phyloP scores from a whole-genome alignment of 2,329 filamentous ascomycete species.

The Aspergillus luchuensis region DNA sequence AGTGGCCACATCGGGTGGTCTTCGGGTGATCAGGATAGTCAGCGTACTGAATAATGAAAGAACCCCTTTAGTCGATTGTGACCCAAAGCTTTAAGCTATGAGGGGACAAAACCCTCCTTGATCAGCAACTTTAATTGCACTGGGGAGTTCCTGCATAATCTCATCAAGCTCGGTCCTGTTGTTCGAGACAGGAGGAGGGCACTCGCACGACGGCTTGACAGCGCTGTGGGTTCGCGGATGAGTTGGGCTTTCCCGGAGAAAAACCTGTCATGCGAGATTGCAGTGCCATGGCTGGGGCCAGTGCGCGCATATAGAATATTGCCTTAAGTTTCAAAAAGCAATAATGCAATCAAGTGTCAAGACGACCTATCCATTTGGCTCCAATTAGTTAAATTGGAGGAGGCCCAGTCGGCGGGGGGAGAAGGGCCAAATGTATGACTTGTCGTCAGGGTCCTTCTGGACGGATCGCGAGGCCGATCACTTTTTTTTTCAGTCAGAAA shows the following conservation, averaged over 20 bases:
- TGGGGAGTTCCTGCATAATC: slow-evolving; percentile 23
- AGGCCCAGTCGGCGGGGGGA: background rate
- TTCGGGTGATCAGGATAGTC: slow-evolving; percentile 5
- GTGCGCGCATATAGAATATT: slow-evolving; percentile 8
- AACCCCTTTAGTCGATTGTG: slow-evolving; percentile 2
- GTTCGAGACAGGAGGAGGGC: slow-evolving; percentile 5
- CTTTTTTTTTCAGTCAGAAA: background rate
- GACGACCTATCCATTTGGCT: slow-evolving; percentile 6
- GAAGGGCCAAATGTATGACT: slow-evolving; percentile 1
- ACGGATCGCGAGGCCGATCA: background rate
- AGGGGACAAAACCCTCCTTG: slow-evolving; percentile 14
- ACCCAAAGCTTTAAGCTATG: slow-evolving; percentile 18
- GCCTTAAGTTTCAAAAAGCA: slow-evolving; percentile 16
- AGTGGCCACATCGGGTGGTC: slow-evolving; percentile 6
- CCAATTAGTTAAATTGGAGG: slow-evolving; percentile 14
- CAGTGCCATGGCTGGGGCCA: slow-evolving; percentile 21
- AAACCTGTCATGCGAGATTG: slow-evolving; percentile 23
- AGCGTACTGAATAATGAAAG: background rate
- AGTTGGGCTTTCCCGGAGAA: background rate
- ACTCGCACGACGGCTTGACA: slow-evolving; percentile 5
- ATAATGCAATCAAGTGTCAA: background rate
- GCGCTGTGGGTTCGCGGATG: background rate
- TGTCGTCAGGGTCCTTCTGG: slow-evolving; percentile 1
- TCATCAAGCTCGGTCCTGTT: slow-evolving; percentile 15
- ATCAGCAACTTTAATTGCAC: slow-evolving; percentile 27